Conservation (phyloP, 1,139 yeast species). For the Lodderomyces elongisporus region DNA sequence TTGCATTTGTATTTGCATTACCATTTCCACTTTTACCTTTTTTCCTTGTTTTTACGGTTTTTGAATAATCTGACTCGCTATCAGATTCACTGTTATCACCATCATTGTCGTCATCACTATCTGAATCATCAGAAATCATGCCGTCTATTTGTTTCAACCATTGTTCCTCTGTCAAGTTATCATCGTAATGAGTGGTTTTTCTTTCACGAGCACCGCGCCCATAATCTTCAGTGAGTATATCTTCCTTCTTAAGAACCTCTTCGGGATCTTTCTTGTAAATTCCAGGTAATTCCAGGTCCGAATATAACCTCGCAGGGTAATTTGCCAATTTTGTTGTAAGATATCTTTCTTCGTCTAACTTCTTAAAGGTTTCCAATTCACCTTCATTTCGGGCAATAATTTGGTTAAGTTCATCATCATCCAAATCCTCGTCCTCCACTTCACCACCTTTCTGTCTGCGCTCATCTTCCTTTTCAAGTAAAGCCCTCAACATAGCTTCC, state of each 20-base stretch:
- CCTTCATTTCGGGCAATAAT: constrained; percentile 62
- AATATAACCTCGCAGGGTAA: constrained; percentile 49
- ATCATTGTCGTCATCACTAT: constrained; percentile 21
- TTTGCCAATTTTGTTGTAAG: constrained; percentile 35
- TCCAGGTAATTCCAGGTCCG: constrained; percentile 62
- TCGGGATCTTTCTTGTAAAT: constrained; percentile 51
- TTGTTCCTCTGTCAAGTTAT: constrained; percentile 70
- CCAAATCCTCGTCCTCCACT: constrained; percentile 45
- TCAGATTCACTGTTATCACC: constrained; percentile 14
- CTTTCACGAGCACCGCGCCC: constrained; percentile 68
- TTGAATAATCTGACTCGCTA: constrained; percentile 7
- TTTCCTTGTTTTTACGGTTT: constrained; percentile 22
- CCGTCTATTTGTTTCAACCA: constrained; percentile 65
- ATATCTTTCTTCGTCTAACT: constrained; percentile 54
- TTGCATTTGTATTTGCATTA: constrained; percentile 4
- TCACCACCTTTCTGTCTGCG: constrained; percentile 37
- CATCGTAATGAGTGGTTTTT: constrained; percentile 57
- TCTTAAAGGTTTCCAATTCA: constrained; percentile 51
- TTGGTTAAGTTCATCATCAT: constrained; percentile 69
- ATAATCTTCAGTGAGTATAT: constrained; percentile 38
- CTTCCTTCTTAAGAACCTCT: constrained; percentile 44
- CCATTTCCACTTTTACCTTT: constrained; percentile 25
- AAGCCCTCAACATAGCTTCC: constrained; percentile 66
- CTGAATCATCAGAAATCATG: constrained; percentile 29
- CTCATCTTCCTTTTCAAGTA: constrained; percentile 68